A percentile compares a stretch with the other conserved stretches of the same genome.
Conservation (phyloP, 2,329 filamentous ascomycete species). For the Colletotrichum paranaense region DNA sequence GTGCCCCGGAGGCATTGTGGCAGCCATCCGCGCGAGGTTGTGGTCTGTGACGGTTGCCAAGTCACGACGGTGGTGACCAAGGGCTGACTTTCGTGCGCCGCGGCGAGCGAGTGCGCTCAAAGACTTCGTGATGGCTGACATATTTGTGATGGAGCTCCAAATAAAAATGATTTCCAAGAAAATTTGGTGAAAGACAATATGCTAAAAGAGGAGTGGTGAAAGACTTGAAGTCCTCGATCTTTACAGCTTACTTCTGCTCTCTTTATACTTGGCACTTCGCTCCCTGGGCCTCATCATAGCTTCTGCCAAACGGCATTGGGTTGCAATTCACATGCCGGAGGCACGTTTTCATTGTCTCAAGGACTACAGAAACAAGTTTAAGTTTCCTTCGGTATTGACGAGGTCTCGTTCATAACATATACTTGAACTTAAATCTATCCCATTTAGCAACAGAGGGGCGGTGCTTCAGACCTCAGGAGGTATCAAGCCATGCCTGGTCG, state of each 20-base stretch:
- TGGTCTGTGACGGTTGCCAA: slow-evolving; percentile 28
- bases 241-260: background rate
- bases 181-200: background rate
- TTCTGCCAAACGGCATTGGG: background rate
- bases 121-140: slow-evolving; percentile 21
- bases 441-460: background rate
- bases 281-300: background rate
- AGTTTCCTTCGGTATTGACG: slow-evolving; percentile 9
- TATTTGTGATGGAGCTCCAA: background rate
- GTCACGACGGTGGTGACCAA: slow-evolving; percentile 11
- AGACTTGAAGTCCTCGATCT: background rate
- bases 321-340: slow-evolving; percentile 12
- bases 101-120: slow-evolving; percentile 19
- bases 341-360: background rate
- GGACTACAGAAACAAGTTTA: background rate
- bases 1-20: slow-evolving; percentile 31
- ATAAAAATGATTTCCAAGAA: background rate
- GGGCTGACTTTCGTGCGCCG: slow-evolving; percentile 7
- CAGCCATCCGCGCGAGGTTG: slow-evolving; percentile 24
- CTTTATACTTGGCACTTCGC: slow-evolving; percentile 8
- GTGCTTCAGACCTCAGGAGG: background rate
- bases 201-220: background rate
- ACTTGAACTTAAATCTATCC: slow-evolving; percentile 7
- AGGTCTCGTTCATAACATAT: slow-evolving; percentile 13
- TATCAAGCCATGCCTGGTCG: background rate